A percentile compares a stretch with the other conserved stretches of the same genome.
These are phyloP conservation scores for Penicillium salamii DNA, from an alignment of 495 filamentous ascomycete genomes.

Conservation along the genomic window DNA sequence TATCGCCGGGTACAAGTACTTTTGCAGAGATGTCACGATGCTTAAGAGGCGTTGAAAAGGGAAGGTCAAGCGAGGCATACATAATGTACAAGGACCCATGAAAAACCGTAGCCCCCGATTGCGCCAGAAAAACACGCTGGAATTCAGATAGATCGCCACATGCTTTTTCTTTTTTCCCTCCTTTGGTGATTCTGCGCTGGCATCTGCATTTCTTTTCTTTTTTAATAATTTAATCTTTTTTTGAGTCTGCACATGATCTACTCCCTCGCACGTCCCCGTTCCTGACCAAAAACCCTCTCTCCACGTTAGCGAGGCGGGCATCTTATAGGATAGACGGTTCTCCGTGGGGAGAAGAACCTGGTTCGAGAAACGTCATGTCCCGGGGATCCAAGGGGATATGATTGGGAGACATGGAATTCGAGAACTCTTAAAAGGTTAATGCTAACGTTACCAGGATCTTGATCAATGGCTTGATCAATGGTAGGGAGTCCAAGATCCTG, in stretches of 20 bases:
- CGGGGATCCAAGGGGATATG: neutral
- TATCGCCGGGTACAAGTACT: neutral
- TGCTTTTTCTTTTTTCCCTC: constrained; percentile 4
- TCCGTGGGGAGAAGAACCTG: neutral
- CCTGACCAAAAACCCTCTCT: constrained; percentile 15
- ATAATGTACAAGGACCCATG: too few species aligned
- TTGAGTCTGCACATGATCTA: constrained; percentile 20
- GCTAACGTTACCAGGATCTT: neutral
- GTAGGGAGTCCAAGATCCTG: neutral
- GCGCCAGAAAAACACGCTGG: constrained; percentile 6
- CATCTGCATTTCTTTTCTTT: constrained; percentile 9
- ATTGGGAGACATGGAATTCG: neutral
- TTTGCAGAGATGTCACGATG: neutral
- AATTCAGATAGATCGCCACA: constrained; percentile 10
- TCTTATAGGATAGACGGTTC: constrained; percentile 5
- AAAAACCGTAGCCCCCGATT: constrained; percentile 1
- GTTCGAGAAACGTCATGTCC: constrained; percentile 6
- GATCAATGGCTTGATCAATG: constrained; percentile 3
- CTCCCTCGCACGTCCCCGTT: constrained; percentile 22
- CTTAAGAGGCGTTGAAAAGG: neutral
- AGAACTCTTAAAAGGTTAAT: neutral
- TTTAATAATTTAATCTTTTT: constrained; percentile 20
- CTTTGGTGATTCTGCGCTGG: too few species aligned
- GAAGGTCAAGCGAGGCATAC: constrained; percentile 9
- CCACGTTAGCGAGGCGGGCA: neutral